These are phyloP conservation scores for Coriolopsis trogii DNA, from an alignment of 1,284 basidiomycete genomes.

Conservation along the genomic window DNA sequence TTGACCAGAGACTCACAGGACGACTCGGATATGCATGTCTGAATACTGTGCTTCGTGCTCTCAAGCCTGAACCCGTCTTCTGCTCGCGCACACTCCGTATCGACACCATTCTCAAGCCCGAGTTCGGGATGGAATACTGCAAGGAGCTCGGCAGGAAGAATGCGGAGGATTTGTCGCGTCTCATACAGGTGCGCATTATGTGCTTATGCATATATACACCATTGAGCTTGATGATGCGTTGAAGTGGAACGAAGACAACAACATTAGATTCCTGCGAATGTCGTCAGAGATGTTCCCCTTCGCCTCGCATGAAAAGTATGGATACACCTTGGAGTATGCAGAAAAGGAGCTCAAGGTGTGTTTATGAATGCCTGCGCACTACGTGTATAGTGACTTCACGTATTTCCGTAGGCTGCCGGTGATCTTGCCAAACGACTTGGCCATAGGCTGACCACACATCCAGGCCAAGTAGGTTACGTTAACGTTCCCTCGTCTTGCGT, in stretches of 20 bases:
- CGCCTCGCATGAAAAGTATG: constrained; percentile 80
- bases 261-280: constrained; percentile 79
- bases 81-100: constrained; percentile 60
- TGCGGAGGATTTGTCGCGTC: constrained; percentile 65
- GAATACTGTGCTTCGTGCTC: constrained; percentile 79
- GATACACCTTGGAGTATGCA: constrained; percentile 79
- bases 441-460: constrained; percentile 86
- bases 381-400: background rate
- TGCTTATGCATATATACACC: background rate
- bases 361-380: background rate
- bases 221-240: background rate
- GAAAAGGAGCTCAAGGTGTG: constrained; percentile 49
- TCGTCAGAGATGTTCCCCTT: constrained; percentile 94
- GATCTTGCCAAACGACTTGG: constrained; percentile 76
- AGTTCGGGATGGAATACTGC: constrained; percentile 65
- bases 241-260: constrained; percentile 83
- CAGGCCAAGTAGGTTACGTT: constrained; percentile 48
- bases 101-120: constrained; percentile 80
- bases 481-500: background rate
- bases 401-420: constrained; percentile 54
- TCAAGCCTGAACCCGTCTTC: constrained; percentile 72
- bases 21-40: constrained; percentile 84
- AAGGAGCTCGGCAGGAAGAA: constrained; percentile 83
- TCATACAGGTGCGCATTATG: constrained; percentile 52
- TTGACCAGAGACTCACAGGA: constrained; percentile 32